Base-by-base conservation (phyloP, 2,329 filamentous ascomycete genomes). In the Exophiala mesophila region DNA sequence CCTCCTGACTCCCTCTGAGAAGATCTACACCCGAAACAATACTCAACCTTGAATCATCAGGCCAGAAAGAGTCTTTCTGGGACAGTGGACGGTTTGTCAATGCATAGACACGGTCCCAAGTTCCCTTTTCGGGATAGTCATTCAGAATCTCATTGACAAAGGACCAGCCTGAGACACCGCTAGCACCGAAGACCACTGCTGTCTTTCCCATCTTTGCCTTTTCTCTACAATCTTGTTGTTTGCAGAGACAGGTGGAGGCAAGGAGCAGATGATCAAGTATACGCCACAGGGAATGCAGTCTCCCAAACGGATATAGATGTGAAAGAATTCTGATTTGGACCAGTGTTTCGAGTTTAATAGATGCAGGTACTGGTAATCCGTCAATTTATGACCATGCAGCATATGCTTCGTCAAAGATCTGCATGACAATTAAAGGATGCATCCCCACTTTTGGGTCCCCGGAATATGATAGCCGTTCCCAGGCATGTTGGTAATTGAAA, bases 131-230 rank as follows among this genome's bases (percentile, higher is more conserved):
- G 10, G 66, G 67, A 44, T 68, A 69, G 9, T 41, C 32, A 31
- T 59, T 49, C 5, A 63, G 49, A 2, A 69, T 49, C 36, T 66
- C 58, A 37, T 70, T 66, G 12, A 66, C 58, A 30, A 68, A 58
- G 5, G 65, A 61, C 68, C 66, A 71, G 36, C 66, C 67, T 36
- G 58, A 61, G 26, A 71, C 63, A 7, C 68, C 66, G 5, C 62
- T 64, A 30, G 61, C 62, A 21, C 68, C 68, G 35, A 67, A 67
- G 12, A 70, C 60, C 4, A 69, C 57, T 3, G 65, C 65, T 26
- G 65, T 28, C 13, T 15, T 43, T 16, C 21, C 36, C 36, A 39
- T 39, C 30, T 39, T 29, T n/a, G n/a, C n/a, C n/a, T n/a, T n/a
- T n/a, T n/a, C n/a, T n/a, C n/a, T n/a, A n/a, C n/a, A n/a, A n/a